Evolutionary conservation across 495 filamentous ascomycete species (phyloP).

Genomic region (Rhypophila decipiens): DNA sequence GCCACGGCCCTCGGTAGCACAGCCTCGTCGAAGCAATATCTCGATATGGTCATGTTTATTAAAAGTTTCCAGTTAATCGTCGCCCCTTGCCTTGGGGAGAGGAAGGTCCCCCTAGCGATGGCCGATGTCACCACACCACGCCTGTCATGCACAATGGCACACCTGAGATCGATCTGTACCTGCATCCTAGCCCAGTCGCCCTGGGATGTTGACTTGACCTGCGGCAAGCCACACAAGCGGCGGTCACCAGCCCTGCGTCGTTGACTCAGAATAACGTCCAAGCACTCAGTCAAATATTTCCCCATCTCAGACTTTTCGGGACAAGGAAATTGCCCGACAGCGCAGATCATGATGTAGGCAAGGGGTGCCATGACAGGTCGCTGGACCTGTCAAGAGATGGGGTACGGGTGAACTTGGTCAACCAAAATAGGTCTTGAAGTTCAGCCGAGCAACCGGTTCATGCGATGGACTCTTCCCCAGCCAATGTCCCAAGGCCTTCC

Average conservation of each 20-base stretch:
- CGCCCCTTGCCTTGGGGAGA: background rate
- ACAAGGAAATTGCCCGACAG: no score
- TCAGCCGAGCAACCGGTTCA: conserved; percentile 1
- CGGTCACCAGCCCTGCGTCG: no score
- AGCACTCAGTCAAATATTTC: background rate
- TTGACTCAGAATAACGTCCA: no score
- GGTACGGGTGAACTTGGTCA: no score
- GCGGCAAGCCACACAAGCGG: no score
- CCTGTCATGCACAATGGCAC: background rate
- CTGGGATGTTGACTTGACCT: background rate
- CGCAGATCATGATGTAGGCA: background rate
- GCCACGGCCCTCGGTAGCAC: background rate
- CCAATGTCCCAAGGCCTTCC: no score
- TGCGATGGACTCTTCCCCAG: background rate
- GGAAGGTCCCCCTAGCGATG: background rate
- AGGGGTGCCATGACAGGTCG: background rate
- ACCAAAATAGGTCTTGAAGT: background rate
- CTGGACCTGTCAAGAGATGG: no score
- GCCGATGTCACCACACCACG: background rate
- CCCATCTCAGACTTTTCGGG: background rate
- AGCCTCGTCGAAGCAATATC: conserved; percentile 2
- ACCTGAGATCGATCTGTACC: background rate
- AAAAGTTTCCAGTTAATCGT: conserved; percentile 16
- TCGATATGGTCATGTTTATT: background rate
- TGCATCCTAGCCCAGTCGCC: background rate